phyloP scores from a whole-genome alignment of 2,329 filamentous ascomycete genomes.

The Trichoderma semiorbis region DNA sequence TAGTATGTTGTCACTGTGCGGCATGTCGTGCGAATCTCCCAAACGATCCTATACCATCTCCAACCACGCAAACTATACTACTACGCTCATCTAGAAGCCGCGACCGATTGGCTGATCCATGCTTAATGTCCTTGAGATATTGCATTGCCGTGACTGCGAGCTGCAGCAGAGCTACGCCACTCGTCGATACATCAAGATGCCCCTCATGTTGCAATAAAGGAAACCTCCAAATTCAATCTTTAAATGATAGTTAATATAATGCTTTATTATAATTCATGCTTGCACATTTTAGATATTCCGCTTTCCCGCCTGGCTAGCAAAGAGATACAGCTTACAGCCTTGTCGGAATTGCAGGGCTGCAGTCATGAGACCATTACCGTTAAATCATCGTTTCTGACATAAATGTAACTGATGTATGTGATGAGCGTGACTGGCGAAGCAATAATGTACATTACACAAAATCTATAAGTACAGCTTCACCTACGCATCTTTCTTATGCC shows the following conservation, averaged over 20 bases:
- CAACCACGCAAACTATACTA: constrained; percentile 4
- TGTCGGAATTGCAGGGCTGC: neutral
- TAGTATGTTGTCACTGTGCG: neutral
- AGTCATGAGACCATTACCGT: too few relatives aligned
- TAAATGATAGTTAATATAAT: neutral
- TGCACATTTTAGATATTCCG: too few relatives aligned
- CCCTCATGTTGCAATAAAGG: neutral
- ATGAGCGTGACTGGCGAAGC: too few relatives aligned
- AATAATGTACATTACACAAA: too few relatives aligned
- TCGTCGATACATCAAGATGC: neutral
- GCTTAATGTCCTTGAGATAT: constrained; percentile 12
- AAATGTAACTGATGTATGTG: too few relatives aligned
- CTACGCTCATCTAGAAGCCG: constrained; percentile 14
- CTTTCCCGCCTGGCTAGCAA: too few relatives aligned
- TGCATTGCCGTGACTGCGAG: neutral
- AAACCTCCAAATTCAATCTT: neutral
- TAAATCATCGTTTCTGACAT: too few relatives aligned
- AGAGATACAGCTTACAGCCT: neutral
- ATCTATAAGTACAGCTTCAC: too few relatives aligned
- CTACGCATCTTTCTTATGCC: too few relatives aligned
- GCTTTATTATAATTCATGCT: too few relatives aligned
- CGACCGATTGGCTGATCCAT: constrained; percentile 13
- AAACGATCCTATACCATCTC: constrained; percentile 17
- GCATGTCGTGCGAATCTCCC: neutral
- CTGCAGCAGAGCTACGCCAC: constrained; percentile 9